Evolutionary conservation across 306 rosid species (phyloP).

Genomic region (Cicer judaicum): DNA sequence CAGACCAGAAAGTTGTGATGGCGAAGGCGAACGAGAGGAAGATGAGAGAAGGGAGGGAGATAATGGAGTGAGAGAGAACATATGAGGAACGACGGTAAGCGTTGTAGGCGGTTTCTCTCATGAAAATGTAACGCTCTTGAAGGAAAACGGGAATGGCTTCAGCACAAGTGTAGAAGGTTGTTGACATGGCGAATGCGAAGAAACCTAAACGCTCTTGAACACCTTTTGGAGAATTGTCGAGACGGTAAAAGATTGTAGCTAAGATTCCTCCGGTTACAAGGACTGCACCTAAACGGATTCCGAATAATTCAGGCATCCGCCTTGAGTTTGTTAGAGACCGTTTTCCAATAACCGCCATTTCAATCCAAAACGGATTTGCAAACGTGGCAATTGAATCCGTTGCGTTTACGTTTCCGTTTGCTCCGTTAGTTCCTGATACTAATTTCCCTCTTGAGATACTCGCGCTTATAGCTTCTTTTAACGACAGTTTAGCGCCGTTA

Average conservation of each 20-base stretch:
- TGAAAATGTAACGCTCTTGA: conserved; percentile 96
- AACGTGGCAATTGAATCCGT: conserved; percentile 57
- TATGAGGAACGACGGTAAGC: conserved; percentile 94
- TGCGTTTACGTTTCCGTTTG: conserved; percentile 40
- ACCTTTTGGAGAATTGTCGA: conserved; percentile 81
- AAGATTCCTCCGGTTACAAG: conserved; percentile 71
- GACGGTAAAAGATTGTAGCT: conserved; percentile 74
- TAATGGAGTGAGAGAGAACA: conserved; percentile 71
- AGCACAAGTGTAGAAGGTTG: conserved; percentile 90
- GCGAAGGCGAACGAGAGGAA: conserved; percentile 77
- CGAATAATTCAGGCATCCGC: conserved; percentile 84
- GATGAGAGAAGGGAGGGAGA: conserved; percentile 67
- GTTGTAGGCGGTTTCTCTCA: conserved; percentile 92
- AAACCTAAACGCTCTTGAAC: conserved; percentile 79
- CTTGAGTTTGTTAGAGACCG: conserved; percentile 71
- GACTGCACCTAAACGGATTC: conserved; percentile 79
- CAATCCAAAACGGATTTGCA: conserved; percentile 82
- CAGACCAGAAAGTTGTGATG: conserved; percentile 75
- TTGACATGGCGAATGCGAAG: conserved; percentile 94
- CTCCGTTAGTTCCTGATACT: conserved; percentile 67
- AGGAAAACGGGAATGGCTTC: conserved; percentile 87
- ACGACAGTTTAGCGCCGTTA: conserved; percentile 41
- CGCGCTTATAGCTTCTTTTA: conserved; percentile 79
- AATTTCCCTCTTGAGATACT: conserved; percentile 79
- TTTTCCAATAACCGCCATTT: conserved; percentile 65